Base-by-base conservation (phyloP, 2,329 filamentous ascomycete genomes). In the Westerdykella aurantiaca region DNA sequence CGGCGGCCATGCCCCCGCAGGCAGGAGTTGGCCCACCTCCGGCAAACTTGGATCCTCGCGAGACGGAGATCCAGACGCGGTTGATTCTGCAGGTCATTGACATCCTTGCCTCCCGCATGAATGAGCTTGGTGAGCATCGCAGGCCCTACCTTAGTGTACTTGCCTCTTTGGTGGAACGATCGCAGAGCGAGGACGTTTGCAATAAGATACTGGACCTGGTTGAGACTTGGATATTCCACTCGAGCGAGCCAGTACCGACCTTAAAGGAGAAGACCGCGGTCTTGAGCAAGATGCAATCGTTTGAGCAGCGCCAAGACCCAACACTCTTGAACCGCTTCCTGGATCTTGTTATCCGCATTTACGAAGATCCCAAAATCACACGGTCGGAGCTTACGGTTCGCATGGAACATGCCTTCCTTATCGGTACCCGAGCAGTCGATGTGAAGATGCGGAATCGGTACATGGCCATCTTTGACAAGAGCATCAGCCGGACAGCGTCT, bases 231-330 rank as follows among this genome's bases (percentile, higher is more conserved):
- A 87, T 98, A 5, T 98, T 99, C 73, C 81, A 88, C 52, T 93
- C 88, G 0, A 90, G 88, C 46, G 93, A 95, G 51, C 93, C 89
- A 2, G 96, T 93, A 78, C 93, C 93, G 0, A 98, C 93, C 0
- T 77, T 98, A 1, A 99, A 99, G 67, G 94, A 98, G 69, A 98
- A 98, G 73, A 97, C 91, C 0, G 94, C 94, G 1, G 93, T 99
- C 1, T 72, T 99, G n/a, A 90, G 95, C 58, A 99, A 98, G 71
- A 99, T 99, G 93, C 73, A 97, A 13, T 83, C 90, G 0, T 98
- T 98, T 55, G 93, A 99, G 68, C 82, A 87, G 45, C 80, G 93
- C 33, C 72, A 78, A 22, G 91, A 97, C 61, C 80, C 83, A 25
- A 88, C 85, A 0, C 83, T 98, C 71, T 76, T 98, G 45, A 89